Conservation (phyloP, 495 filamentous ascomycete species). For the Collariella sp. region DNA sequence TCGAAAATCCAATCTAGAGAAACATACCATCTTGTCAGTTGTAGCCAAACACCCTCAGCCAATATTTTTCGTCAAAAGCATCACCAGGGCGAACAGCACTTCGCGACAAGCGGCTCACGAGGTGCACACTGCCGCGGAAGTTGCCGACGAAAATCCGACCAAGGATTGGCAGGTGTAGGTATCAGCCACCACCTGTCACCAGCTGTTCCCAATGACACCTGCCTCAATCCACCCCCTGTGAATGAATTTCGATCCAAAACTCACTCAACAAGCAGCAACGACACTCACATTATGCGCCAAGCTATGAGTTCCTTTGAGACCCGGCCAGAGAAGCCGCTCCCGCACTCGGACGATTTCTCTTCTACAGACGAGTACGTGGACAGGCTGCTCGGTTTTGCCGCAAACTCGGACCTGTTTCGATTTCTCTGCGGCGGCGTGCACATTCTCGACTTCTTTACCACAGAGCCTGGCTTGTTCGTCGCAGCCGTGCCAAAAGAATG, state of each 20-base stretch:
- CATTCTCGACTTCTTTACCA: slow-evolving; percentile 93
- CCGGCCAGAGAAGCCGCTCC: slow-evolving; percentile 34
- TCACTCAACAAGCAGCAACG: background rate
- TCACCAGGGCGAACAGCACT: background rate
- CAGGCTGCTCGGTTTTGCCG: slow-evolving; percentile 66
- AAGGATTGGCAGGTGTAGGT: background rate
- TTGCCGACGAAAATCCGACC: slow-evolving; percentile 11
- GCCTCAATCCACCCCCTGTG: background rate
- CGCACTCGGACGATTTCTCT: slow-evolving; percentile 37
- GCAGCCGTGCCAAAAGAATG: slow-evolving; percentile 67
- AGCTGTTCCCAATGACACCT: background rate
- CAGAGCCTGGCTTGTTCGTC: slow-evolving; percentile 65
- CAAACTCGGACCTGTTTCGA: slow-evolving; percentile 68
- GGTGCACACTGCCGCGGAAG: background rate
- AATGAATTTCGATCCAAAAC: background rate
- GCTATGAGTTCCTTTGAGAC: slow-evolving; percentile 22
- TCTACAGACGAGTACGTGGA: slow-evolving; percentile 63
- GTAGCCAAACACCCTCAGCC: slow-evolving; percentile 12
- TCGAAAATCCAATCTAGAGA: background rate
- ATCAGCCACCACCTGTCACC: background rate
- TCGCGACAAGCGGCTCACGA: slow-evolving; percentile 2
- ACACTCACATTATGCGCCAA: background rate
- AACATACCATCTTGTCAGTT: slow-evolving; percentile 26
- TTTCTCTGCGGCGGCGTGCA: slow-evolving; percentile 88
- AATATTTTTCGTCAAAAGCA: slow-evolving; percentile 15